Evolutionary conservation across 2,329 filamentous ascomycete genomes (phyloP).

Genomic region (Aureobasidium leucospermi): DNA sequence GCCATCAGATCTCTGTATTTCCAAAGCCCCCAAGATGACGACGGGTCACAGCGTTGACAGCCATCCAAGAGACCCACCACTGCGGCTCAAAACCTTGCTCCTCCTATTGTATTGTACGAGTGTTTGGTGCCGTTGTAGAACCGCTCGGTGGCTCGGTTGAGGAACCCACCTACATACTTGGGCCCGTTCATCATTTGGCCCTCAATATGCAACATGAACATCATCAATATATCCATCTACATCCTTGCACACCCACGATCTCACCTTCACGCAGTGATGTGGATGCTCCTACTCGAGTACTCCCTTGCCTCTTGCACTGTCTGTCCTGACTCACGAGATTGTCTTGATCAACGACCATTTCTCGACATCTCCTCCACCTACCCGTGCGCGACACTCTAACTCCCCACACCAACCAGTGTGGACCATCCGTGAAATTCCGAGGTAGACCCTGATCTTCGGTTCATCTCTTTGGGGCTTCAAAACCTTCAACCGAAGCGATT

Average conservation of each 20-base stretch:
- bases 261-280: not conserved
- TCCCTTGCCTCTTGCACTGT: not conserved
- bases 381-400: not conserved
- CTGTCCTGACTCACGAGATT: not conserved
- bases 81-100: constrained; percentile 11
- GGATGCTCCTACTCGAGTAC: not conserved
- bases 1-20: not conserved
- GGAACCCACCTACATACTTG: not conserved
- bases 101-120: not conserved
- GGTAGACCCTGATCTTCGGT: constrained; percentile 6
- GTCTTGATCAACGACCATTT: not conserved
- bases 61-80: not conserved
- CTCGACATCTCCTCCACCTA: not conserved
- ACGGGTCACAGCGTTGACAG: not conserved
- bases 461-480: not conserved
- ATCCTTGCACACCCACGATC: not conserved
- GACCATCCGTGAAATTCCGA: constrained; percentile 6
- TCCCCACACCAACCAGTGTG: constrained; percentile 1
- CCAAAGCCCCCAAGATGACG: constrained; percentile 1
- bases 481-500: not conserved
- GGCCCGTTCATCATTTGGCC: not conserved
- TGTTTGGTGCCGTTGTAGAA: constrained; percentile 5
- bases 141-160: constrained; percentile 10
- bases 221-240: not conserved
- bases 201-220: not conserved